Conservation (phyloP, 768 basidiomycete species). For the Collybia mongolica region DNA sequence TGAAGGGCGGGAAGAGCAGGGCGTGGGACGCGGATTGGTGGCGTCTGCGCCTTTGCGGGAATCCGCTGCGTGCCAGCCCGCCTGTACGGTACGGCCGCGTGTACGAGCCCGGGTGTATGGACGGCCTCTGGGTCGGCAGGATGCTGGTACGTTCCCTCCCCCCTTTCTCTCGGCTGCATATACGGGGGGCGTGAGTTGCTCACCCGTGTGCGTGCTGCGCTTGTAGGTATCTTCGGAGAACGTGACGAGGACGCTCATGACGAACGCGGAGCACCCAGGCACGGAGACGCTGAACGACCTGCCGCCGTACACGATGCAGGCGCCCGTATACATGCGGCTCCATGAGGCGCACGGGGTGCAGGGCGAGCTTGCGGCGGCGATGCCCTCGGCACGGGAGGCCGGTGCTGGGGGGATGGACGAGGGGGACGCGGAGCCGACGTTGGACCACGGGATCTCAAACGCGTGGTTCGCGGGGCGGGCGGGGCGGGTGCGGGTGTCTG, state of each 20-base stretch:
- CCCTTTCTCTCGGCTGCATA: background rate
- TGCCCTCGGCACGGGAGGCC: no score
- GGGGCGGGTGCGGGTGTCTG: conserved; percentile 9
- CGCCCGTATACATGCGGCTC: conserved; percentile 59
- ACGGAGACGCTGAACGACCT: conserved; percentile 24
- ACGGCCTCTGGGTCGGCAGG: conserved; percentile 57
- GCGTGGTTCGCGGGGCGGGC: conserved; percentile 39
- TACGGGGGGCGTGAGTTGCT: no score
- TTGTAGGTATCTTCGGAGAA: conserved; percentile 20
- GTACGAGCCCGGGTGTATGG: conserved; percentile 46
- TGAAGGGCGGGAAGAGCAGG: conserved; percentile 24
- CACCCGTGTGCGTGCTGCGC: no score
- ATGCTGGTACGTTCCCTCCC: conserved; percentile 43
- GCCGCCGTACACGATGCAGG: conserved; percentile 27
- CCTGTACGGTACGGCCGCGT: conserved; percentile 16
- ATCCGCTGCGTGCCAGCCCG: conserved; percentile 9
- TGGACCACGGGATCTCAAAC: conserved; percentile 36
- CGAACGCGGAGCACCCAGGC: conserved; percentile 12
- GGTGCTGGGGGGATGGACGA: no score
- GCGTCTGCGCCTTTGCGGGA: conserved; percentile 40
- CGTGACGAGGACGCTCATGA: conserved; percentile 11
- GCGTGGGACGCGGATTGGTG: conserved; percentile 55
- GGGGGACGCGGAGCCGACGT: no score
- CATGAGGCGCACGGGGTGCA: conserved; percentile 45
- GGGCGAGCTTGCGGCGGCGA: no score